These are phyloP conservation scores for Rhodofomes roseus DNA, from an alignment of 1,284 basidiomycete genomes.

Conservation along the genomic window DNA sequence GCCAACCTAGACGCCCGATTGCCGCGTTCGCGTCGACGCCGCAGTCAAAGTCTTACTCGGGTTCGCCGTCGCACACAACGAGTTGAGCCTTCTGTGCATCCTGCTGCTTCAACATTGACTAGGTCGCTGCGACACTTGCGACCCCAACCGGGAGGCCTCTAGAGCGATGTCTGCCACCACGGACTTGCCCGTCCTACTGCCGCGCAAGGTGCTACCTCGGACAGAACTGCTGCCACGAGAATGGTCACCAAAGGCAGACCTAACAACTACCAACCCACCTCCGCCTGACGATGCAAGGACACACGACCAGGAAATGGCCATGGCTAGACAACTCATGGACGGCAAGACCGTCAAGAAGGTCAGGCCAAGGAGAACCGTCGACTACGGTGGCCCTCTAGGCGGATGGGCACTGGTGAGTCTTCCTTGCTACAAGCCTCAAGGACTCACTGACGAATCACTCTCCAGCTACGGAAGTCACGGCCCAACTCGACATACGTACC, in stretches of 20 bases:
- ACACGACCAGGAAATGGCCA: slow-evolving; percentile 76
- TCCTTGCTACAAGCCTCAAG: neutral
- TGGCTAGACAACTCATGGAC: slow-evolving; percentile 61
- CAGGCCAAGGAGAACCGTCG: slow-evolving; percentile 88
- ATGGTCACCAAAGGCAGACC: slow-evolving; percentile 44
- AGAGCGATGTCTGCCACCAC: slow-evolving; percentile 11
- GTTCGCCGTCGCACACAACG: neutral
- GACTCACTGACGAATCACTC: neutral
- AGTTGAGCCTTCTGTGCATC: too few species aligned
- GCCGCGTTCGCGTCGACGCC: neutral
- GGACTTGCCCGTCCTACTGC: slow-evolving; percentile 20
- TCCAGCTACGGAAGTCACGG: slow-evolving; percentile 69
- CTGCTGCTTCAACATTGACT: too few species aligned
- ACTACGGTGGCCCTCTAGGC: slow-evolving; percentile 87
- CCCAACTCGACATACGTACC: slow-evolving; percentile 73
- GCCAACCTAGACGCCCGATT: neutral
- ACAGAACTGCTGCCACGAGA: slow-evolving; percentile 14
- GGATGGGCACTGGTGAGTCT: slow-evolving; percentile 75
- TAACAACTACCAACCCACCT: slow-evolving; percentile 57
- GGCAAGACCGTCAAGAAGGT: slow-evolving; percentile 85
- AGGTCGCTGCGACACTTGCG: too few species aligned
- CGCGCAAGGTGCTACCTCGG: slow-evolving; percentile 9
- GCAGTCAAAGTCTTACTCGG: neutral
- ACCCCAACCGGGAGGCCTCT: too few species aligned
- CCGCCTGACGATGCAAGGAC: slow-evolving; percentile 72